phyloP scores from a whole-genome alignment of 2,329 filamentous ascomycete genomes.

The Colletotrichum viniferum region DNA sequence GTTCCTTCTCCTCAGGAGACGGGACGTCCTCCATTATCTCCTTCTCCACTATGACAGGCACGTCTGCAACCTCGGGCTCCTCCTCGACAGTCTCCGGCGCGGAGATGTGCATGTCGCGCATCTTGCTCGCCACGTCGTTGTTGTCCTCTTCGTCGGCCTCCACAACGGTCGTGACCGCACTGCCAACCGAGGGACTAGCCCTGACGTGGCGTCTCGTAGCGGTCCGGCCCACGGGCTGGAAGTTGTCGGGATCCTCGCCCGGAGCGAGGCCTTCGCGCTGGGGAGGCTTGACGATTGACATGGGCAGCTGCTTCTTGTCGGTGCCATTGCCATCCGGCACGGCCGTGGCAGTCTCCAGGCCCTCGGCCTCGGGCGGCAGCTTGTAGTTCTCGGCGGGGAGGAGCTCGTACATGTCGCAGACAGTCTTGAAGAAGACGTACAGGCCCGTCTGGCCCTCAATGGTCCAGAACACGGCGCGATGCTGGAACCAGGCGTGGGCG shows the following conservation, averaged over 20 bases:
- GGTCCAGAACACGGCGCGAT: slow-evolving; percentile 92
- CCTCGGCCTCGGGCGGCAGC: slow-evolving; percentile 90
- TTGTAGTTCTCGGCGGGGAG: slow-evolving; percentile 96
- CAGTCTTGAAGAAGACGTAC: slow-evolving; percentile 96
- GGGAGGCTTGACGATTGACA: slow-evolving; percentile 39
- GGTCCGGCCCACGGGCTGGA: slow-evolving; percentile 61
- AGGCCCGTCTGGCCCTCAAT: slow-evolving; percentile 90
- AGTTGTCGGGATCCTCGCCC: slow-evolving; percentile 48
- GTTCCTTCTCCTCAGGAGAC: slow-evolving; percentile 21
- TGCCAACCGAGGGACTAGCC: slow-evolving; percentile 80
- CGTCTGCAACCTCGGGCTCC: slow-evolving; percentile 43
- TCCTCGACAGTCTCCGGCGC: slow-evolving; percentile 64
- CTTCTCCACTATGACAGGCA: slow-evolving; percentile 45
- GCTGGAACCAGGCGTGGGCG: slow-evolving; percentile 98
- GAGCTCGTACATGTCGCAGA: slow-evolving; percentile 89
- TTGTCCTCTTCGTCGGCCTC: slow-evolving; percentile 83
- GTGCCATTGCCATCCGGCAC: slow-evolving; percentile 43
- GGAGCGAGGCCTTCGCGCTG: slow-evolving; percentile 31
- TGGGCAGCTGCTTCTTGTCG: slow-evolving; percentile 31
- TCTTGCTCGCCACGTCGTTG: slow-evolving; percentile 46
- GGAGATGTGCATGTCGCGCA: slow-evolving; percentile 53
- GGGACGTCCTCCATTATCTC: slow-evolving; percentile 27
- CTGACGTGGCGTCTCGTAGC: slow-evolving; percentile 84
- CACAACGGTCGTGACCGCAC: slow-evolving; percentile 79
- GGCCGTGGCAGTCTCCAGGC: slow-evolving; percentile 60